phyloP scores from a whole-genome alignment of 352 stramenopile species.

The Phytophthora kernoviae region DNA sequence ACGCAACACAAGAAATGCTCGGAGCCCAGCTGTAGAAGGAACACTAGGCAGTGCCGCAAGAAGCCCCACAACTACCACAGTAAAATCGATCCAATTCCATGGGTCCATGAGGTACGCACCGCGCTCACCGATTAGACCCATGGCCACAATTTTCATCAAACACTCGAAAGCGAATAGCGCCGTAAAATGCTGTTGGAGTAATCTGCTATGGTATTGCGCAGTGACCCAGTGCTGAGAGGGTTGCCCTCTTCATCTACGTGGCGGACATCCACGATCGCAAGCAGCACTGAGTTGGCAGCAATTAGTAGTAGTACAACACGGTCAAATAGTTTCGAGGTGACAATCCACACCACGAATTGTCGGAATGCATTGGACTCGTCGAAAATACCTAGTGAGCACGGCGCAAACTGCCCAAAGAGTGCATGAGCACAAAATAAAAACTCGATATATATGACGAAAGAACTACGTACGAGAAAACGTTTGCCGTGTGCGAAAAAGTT shows the following conservation, averaged over 20 bases:
- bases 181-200: slow-evolving; percentile 53
- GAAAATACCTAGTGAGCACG: slow-evolving; percentile 56
- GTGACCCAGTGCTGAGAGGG: slow-evolving; percentile 36
- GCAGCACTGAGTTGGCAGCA: slow-evolving; percentile 78
- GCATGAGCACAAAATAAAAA: neutral
- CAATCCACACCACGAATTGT: slow-evolving; percentile 48
- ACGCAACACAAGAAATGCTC: slow-evolving; percentile 42
- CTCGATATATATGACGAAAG: neutral
- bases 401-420: slow-evolving; percentile 37
- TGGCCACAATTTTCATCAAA: slow-evolving; percentile 87
- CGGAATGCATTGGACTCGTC: slow-evolving; percentile 51
- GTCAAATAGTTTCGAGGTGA: slow-evolving; percentile 69
- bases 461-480: slow-evolving; percentile 42
- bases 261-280: slow-evolving; percentile 71
- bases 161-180: slow-evolving; percentile 86
- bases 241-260: slow-evolving; percentile 42
- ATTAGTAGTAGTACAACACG: slow-evolving; percentile 78
- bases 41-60: slow-evolving; percentile 50
- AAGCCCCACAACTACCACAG: slow-evolving; percentile 80
- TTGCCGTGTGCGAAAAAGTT: slow-evolving; percentile 66
- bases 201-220: slow-evolving; percentile 54
- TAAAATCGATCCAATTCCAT: slow-evolving; percentile 92
- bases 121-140: slow-evolving; percentile 68
- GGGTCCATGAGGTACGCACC: slow-evolving; percentile 79
- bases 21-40: slow-evolving; percentile 41